phyloP scores from a whole-genome alignment of 805 yeast species.

The Ogataea siamensis region DNA sequence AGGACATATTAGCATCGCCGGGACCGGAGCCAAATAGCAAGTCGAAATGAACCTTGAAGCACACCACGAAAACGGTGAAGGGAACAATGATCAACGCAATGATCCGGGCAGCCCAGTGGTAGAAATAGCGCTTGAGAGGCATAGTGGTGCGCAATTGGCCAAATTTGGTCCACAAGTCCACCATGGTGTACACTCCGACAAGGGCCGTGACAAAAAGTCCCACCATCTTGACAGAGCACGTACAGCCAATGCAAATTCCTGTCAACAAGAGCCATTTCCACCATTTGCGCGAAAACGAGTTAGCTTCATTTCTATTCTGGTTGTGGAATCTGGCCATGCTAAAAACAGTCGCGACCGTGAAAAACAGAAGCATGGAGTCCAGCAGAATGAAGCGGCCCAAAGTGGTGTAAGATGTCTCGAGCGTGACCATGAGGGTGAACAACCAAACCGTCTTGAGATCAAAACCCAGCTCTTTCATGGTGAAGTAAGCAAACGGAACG shows the following conservation, averaged over 20 bases:
- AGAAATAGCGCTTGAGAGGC: conserved; percentile 46
- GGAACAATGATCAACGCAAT: conserved; percentile 67
- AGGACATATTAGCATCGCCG: conserved; percentile 89
- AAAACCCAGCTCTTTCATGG: conserved; percentile 74
- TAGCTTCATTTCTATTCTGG: conserved; percentile 43
- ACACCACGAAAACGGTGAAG: conserved; percentile 54
- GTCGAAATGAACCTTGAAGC: conserved; percentile 75
- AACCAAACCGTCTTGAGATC: conserved; percentile 72
- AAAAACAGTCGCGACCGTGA: conserved; percentile 80
- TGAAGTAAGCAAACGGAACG: conserved; percentile 83
- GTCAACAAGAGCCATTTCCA: conserved; percentile 89
- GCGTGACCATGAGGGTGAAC: conserved; percentile 72
- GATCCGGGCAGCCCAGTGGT: conserved; percentile 68
- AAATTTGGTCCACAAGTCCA: conserved; percentile 87
- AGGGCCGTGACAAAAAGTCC: conserved; percentile 86
- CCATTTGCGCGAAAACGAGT: conserved; percentile 72
- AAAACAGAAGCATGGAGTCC: conserved; percentile 87
- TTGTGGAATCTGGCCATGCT: conserved; percentile 72
- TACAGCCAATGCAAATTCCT: conserved; percentile 85
- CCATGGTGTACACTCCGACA: conserved; percentile 86
- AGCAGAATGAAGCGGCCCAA: conserved; percentile 85
- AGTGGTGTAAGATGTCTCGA: conserved; percentile 81
- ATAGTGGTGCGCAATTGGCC: conserved; percentile 57
- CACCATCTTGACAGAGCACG: conserved; percentile 93
- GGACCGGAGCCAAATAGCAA: conserved; percentile 71